These are phyloP conservation scores for Fonsecaea monophora DNA, from an alignment of 2,329 filamentous ascomycete species.

Conservation along the genomic window DNA sequence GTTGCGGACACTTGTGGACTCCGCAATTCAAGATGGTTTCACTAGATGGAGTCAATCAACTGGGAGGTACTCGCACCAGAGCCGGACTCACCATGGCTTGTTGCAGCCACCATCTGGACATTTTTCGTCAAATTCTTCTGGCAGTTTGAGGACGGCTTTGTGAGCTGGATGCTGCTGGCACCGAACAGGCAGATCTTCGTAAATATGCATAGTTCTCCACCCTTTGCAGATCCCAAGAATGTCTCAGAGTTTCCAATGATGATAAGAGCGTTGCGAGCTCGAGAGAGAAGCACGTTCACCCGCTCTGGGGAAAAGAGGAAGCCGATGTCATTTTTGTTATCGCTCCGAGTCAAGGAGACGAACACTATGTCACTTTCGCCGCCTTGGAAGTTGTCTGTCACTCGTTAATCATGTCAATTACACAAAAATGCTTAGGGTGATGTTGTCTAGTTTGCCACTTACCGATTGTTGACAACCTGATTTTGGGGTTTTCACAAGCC, in stretches of 20 bases:
- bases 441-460: slow-evolving; percentile 23
- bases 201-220: slow-evolving; percentile 64
- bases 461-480: slow-evolving; percentile 75
- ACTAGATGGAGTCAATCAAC: slow-evolving; percentile 37
- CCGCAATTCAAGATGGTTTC: slow-evolving; percentile 60
- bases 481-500: slow-evolving; percentile 57
- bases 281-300: slow-evolving; percentile 72
- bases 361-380: slow-evolving; percentile 78
- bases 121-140: slow-evolving; percentile 65
- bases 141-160: slow-evolving; percentile 54
- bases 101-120: slow-evolving; percentile 75
- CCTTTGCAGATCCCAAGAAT: slow-evolving; percentile 59
- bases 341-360: slow-evolving; percentile 71
- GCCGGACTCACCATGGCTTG: slow-evolving; percentile 61
- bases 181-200: slow-evolving; percentile 65
- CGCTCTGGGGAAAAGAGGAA: slow-evolving; percentile 72
- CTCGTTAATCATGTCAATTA: not conserved
- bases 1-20: slow-evolving; percentile 63
- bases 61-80: slow-evolving; percentile 45
- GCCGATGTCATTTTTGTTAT: slow-evolving; percentile 68
- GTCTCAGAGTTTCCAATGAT: slow-evolving; percentile 74
- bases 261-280: slow-evolving; percentile 70
- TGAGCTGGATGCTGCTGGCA: slow-evolving; percentile 67
- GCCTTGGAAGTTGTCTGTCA: slow-evolving; percentile 76
- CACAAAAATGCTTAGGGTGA: slow-evolving; percentile 3